These are phyloP conservation scores for Capsella rubella DNA, from an alignment of 441 rosid genomes.

Conservation along the genomic window DNA sequence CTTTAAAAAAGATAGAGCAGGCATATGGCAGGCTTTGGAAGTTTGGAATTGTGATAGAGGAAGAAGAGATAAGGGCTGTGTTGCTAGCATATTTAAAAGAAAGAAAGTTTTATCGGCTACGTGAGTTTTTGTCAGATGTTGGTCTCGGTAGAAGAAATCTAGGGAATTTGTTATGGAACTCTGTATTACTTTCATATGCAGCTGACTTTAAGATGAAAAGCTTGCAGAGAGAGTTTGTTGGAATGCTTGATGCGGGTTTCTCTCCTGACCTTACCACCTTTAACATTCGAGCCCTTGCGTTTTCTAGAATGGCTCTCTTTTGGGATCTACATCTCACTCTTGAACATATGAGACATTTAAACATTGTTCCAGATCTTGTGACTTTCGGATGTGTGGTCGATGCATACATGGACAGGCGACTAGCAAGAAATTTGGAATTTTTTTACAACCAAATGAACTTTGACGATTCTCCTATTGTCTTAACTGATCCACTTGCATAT, in stretches of 20 bases:
- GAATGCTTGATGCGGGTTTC: conserved; percentile 67
- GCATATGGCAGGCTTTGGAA: conserved; percentile 65
- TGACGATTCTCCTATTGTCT: conserved; percentile 55
- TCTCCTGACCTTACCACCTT: conserved; percentile 73
- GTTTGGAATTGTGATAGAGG: conserved; percentile 61
- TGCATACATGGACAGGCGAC: conserved; percentile 72
- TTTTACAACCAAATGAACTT: conserved; percentile 57
- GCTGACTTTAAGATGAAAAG: conserved; percentile 85
- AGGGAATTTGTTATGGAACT: conserved; percentile 81
- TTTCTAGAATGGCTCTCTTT: conserved; percentile 74
- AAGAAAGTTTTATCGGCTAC: conserved; percentile 58
- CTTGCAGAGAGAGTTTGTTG: conserved; percentile 76
- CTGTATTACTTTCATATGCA: conserved; percentile 69
- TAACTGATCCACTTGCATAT: conserved; percentile 66
- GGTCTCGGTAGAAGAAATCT: conserved; percentile 68
- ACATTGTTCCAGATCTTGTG: conserved; percentile 72
- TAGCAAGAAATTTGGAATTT: conserved; percentile 68
- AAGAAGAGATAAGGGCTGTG: conserved; percentile 67
- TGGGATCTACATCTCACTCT: conserved; percentile 91
- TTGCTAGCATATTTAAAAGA: conserved; percentile 58
- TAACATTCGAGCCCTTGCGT: conserved; percentile 71
- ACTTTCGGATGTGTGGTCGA: conserved; percentile 79
- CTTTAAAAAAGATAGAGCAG: conserved; percentile 64
- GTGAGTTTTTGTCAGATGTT: conserved; percentile 65
- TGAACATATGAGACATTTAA: conserved; percentile 71